Base-by-base conservation (phyloP, 2,329 filamentous ascomycete genomes). In the Plenodomus lindquistii region DNA sequence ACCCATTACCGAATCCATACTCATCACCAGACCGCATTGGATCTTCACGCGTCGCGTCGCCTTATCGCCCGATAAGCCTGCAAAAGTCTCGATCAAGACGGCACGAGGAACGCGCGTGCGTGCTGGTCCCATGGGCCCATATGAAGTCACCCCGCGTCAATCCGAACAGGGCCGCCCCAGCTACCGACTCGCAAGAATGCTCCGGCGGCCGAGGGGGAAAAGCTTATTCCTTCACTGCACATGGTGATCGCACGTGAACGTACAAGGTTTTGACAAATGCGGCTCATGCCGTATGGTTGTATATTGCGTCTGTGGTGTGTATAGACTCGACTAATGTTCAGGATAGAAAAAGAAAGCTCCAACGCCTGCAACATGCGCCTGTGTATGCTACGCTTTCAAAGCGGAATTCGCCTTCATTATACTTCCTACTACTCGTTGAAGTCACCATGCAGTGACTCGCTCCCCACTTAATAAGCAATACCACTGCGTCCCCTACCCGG, bases 401-500 rank as follows among this genome's bases (percentile, higher is more conserved):
- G 38, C 31, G 21, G 13, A 18, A 17, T 6, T 5, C 36, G 18
- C 5, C 9, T 4, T 40, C 8, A 22, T 22, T n/a, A 21, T 35
- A 7, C 29, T 11, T n/a, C 10, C 36, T 37, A 7, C 35, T 5
- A 18, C 18, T 13, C 35, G 6, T 18, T 37, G 4, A 6, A 7
- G 31, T 35, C 13, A 35, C 6, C 6, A n/a, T 6, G n/a, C 15
- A 15, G 35, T 18, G 16, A 7, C 4, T 20, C 15, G 6, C 15
- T n/a, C 17, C 13, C 9, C 41, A 22, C 16, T 60, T 43, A 68
- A 36, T 63, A 70, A 10, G 67, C 65, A 13, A 39, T 46, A 10
- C 68, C 67, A 41, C 54, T 62, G 35, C 52, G 52, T 17, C 59
- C 55, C 13, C 57, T 48, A 20, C 65, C 63, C 20, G 57, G 38